Evolutionary conservation across 352 stramenopile species (phyloP).

Genomic region (Globisporangium viniferum): DNA sequence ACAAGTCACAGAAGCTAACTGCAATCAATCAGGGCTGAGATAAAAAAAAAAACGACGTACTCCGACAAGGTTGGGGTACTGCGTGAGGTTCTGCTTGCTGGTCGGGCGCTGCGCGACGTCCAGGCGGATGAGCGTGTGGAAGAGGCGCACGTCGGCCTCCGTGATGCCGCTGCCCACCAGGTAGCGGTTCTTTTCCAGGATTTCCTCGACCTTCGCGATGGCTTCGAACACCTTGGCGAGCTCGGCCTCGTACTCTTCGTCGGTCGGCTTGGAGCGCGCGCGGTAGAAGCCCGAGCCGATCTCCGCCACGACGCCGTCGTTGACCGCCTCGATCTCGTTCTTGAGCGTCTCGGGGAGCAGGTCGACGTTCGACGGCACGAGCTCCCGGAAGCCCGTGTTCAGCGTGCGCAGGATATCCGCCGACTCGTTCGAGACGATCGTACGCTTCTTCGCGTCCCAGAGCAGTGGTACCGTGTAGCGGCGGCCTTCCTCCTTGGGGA

Average conservation of each 20-base stretch:
- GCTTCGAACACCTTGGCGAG: slow-evolving; percentile 18
- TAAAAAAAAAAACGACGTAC: not conserved
- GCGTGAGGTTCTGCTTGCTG: slow-evolving; percentile 38
- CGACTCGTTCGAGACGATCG: slow-evolving; percentile 82
- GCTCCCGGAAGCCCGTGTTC: slow-evolving; percentile 36
- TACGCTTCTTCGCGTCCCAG: slow-evolving; percentile 56
- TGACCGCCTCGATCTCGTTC: slow-evolving; percentile 53
- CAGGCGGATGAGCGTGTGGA: slow-evolving; percentile 24
- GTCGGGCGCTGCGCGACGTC: slow-evolving; percentile 23
- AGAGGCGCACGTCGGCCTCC: slow-evolving; percentile 29
- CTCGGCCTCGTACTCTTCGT: slow-evolving; percentile 51
- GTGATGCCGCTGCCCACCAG: slow-evolving; percentile 19
- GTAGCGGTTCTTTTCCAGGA: slow-evolving; percentile 9
- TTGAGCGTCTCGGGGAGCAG: slow-evolving; percentile 46
- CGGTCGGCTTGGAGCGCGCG: slow-evolving; percentile 43
- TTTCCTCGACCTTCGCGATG: slow-evolving; percentile 25
- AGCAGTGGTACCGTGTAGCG: slow-evolving; percentile 61
- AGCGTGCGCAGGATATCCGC: slow-evolving; percentile 72
- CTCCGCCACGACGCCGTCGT: slow-evolving; percentile 55
- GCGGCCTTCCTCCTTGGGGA: slow-evolving; percentile 5
- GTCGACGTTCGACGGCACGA: slow-evolving; percentile 30
- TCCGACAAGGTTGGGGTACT: slow-evolving; percentile 37
- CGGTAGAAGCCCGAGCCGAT: slow-evolving; percentile 49
- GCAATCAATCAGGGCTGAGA: no score
- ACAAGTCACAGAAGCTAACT: not conserved